Evolutionary conservation across 805 yeast genomes (phyloP).

Genomic region (Saccharomycopsis babjevae): DNA sequence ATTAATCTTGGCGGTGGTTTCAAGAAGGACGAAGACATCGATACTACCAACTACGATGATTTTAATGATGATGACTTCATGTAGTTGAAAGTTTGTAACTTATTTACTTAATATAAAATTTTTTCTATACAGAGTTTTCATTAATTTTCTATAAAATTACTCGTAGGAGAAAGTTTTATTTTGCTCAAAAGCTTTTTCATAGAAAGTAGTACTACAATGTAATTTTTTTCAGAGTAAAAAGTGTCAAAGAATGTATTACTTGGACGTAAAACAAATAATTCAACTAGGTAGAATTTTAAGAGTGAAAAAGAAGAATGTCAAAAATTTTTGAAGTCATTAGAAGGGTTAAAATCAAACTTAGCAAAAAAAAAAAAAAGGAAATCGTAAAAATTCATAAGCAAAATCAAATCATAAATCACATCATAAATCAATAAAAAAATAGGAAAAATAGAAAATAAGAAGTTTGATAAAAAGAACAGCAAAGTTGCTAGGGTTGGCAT

Average conservation of each 20-base stretch:
- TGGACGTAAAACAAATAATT: background rate
- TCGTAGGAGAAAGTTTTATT: background rate
- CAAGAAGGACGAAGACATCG: conserved; percentile 60
- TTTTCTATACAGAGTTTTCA: background rate
- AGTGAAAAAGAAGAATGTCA: background rate
- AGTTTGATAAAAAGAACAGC: background rate
- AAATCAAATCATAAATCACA: background rate
- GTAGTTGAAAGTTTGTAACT: conserved; percentile 30
- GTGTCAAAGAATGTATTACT: background rate
- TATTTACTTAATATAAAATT: background rate
- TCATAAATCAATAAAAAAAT: background rate
- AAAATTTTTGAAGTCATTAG: background rate
- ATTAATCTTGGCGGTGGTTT: conserved; percentile 54
- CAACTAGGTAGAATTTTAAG: background rate
- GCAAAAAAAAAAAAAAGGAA: background rate
- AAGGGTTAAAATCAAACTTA: background rate
- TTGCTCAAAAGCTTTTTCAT: background rate
- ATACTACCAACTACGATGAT: conserved; percentile 38
- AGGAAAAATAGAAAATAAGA: background rate
- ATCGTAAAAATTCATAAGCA: background rate
- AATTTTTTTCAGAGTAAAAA: background rate
- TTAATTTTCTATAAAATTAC: background rate
- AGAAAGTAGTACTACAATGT: background rate
- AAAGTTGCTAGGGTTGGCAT: background rate
- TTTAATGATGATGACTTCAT: conserved; percentile 75